A percentile compares a stretch with the other conserved stretches of the same genome.
Evolutionary conservation across 768 basidiomycete genomes (phyloP).

Genomic region (Termitomyces eurrhizus): DNA sequence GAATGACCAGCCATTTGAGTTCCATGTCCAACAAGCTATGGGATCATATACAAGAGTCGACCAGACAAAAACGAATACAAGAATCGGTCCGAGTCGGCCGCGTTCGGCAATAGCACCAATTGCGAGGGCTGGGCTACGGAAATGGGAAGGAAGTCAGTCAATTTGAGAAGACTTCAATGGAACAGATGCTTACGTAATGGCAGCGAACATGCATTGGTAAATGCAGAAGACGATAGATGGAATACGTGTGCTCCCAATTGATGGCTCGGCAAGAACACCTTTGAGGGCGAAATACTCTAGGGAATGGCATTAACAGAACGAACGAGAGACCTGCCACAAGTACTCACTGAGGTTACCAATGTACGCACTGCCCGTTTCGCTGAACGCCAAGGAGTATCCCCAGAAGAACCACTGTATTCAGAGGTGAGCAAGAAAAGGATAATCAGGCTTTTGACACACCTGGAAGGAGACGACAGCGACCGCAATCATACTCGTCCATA

Average conservation of each 20-base stretch:
- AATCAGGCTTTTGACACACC: conserved; percentile 43
- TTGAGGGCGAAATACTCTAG: conserved; percentile 81
- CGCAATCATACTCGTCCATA: conserved; percentile 74
- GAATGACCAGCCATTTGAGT: conserved; percentile 70
- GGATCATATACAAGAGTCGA: conserved; percentile 88
- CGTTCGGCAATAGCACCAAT: conserved; percentile 93
- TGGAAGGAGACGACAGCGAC: conserved; percentile 83
- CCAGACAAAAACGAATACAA: conserved; percentile 92
- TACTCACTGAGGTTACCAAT: conserved; percentile 81
- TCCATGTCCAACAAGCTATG: conserved; percentile 97
- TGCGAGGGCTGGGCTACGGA: conserved; percentile 72
- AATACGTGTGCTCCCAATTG: conserved; percentile 65
- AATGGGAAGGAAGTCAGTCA: conserved; percentile 9
- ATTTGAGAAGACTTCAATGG: not conserved
- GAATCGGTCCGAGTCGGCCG: conserved; percentile 75
- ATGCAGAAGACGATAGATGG: conserved; percentile 76
- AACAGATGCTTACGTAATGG: conserved; percentile 60
- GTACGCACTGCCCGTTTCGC: conserved; percentile 64
- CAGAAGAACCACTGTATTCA: conserved; percentile 95
- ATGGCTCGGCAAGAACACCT: conserved; percentile 71
- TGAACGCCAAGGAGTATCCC: conserved; percentile 93
- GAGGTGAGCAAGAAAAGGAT: not conserved
- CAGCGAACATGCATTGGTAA: conserved; percentile 90
- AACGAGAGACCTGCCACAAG: not conserved
- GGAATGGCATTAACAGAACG: not conserved